Evolutionary conservation across 2,329 filamentous ascomycete genomes (phyloP).

Genomic region (Exophiala spinifera): DNA sequence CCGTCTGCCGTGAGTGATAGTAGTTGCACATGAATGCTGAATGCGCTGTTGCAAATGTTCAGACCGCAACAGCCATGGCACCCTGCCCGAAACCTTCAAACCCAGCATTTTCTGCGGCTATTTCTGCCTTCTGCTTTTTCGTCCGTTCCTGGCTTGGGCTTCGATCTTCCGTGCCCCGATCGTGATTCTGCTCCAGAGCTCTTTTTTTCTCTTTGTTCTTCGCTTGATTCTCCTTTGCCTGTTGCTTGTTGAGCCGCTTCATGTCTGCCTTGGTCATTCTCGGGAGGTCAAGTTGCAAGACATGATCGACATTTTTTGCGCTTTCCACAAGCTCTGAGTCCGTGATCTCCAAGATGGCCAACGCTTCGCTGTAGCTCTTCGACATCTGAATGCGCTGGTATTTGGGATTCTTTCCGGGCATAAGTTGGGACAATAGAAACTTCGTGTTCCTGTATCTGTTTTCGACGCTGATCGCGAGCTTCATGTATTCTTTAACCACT

Average conservation of each 20-base stretch:
- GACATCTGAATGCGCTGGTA: conserved; percentile 61
- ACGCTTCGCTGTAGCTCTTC: conserved; percentile 69
- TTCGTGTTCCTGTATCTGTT: conserved; percentile 94
- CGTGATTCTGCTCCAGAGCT: conserved; percentile 8
- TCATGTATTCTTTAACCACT: conserved; percentile 73
- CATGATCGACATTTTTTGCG: conserved; percentile 64
- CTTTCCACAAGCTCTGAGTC: conserved; percentile 54
- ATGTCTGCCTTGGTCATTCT: conserved; percentile 31
- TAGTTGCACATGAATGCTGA: too few species aligned
- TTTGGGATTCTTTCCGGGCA: conserved; percentile 71
- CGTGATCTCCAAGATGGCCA: conserved; percentile 62
- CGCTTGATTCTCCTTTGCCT: conserved; percentile 22
- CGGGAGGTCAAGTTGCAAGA: conserved; percentile 55
- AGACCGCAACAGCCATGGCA: conserved; percentile 25
- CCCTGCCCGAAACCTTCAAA: conserved; percentile 27
- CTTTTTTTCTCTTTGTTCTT: conserved; percentile 24
- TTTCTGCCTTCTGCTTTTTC: conserved; percentile 27
- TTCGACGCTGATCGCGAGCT: conserved; percentile 68
- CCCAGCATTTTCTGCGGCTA: conserved; percentile 27
- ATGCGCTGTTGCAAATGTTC: too few species aligned
- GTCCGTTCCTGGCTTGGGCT: conserved; percentile 13
- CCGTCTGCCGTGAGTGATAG: too few species aligned
- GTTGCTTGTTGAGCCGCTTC: conserved; percentile 27
- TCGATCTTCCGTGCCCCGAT: conserved; percentile 3
- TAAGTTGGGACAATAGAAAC: conserved; percentile 78